These are phyloP conservation scores for Lipomyces spencermartinsiae DNA, from an alignment of 805 yeast genomes.

Conservation along the genomic window DNA sequence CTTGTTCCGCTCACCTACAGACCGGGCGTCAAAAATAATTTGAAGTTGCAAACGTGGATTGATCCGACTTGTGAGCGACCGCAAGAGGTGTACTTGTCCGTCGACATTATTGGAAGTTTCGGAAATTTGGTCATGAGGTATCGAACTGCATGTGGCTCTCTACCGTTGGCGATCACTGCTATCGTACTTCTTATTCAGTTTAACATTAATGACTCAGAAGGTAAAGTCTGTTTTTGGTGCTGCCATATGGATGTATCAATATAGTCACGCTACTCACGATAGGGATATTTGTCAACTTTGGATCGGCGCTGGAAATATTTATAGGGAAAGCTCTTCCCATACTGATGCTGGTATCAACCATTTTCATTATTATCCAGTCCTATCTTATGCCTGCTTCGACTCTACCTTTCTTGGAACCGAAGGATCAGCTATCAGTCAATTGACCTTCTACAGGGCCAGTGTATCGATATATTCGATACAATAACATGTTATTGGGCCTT, in stretches of 20 bases:
- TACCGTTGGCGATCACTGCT: conserved; percentile 67
- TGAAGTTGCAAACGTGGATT: conserved; percentile 45
- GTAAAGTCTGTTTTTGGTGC: neutral
- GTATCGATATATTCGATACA: conserved; percentile 48
- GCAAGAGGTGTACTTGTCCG: conserved; percentile 42
- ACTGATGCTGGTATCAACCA: conserved; percentile 40
- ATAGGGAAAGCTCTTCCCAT: conserved; percentile 43
- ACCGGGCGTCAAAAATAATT: conserved; percentile 16
- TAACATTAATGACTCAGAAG: conserved; percentile 46
- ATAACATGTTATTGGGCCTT: conserved; percentile 72
- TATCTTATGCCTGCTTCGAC: conserved; percentile 46
- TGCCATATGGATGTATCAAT: neutral
- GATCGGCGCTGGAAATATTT: conserved; percentile 42
- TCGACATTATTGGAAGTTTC: conserved; percentile 66
- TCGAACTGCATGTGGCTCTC: conserved; percentile 72
- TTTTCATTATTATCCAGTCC: conserved; percentile 44
- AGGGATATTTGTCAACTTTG: conserved; percentile 32
- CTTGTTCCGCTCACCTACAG: conserved; percentile 55
- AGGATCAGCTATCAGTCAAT: conserved; percentile 16
- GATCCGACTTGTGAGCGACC: conserved; percentile 39
- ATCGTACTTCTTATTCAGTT: conserved; percentile 64
- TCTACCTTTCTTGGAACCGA: conserved; percentile 50
- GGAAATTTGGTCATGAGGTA: conserved; percentile 76
- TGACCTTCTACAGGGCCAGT: conserved; percentile 2
- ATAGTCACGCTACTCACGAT: neutral